Base-by-base conservation (phyloP, 2,329 filamentous ascomycete species). In the Hypoxylon sp. region DNA sequence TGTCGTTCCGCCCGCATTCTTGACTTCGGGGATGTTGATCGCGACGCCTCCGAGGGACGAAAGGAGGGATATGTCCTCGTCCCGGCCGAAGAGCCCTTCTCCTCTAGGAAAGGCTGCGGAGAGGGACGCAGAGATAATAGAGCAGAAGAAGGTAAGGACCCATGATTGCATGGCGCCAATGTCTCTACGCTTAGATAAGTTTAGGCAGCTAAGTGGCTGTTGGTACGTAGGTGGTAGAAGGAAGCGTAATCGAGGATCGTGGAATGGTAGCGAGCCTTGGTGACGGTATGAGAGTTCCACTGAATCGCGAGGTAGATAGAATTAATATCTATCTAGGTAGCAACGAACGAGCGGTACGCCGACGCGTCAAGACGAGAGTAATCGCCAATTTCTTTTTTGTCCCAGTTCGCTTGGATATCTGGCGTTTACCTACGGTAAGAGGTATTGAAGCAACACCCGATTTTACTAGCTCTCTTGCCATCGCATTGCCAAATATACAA, bases 11-110 rank as follows among this genome's bases (percentile, higher is more conserved):
- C 37, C 16, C 8, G n/a, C n/a, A 23, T 19, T 25, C 12, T 52
- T 29, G 11, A 43, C n/a, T 37, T 57, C 56, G 19, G 25, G 3
- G 56, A 65, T 27, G 32, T 56, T 29, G 14, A 61, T 52, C 27
- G 47, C 12, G 5, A 46, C 56, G 21, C 51, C 56, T 21, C 45
- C 51, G 34, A 56, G 62, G 41, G 41, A 65, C 16, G 46, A 39
- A 48, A 45, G 34, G 29, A 16, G 14, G 16, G 41, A 54, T 29
- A 54, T 60, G 48, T 27, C 48, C 27, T 19, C 27, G 39, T 39
- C 39, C 39, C 27, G 16, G 50, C 14, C 19, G 21, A 12, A 41
- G 21, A 27, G 14, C n/a, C 23, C 6, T n/a, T 9, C 30, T 14
- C 32, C 23, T 21, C 39, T 45, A 5, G 43, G 47, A 3, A 50